Conservation (phyloP, 169 alveolate species). For the Eimeria acervulina region DNA sequence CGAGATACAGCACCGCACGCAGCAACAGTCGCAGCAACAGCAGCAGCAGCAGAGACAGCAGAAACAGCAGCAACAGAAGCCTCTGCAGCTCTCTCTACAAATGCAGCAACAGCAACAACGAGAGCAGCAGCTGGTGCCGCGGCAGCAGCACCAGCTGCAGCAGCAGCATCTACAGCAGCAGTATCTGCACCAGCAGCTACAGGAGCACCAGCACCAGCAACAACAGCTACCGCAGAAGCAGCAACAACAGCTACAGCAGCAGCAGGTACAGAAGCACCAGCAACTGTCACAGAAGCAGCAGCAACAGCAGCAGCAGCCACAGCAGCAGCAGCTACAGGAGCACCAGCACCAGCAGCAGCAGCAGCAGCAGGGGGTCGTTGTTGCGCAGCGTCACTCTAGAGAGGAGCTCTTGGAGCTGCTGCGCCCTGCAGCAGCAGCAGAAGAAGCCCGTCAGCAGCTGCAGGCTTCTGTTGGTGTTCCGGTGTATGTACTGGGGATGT, state of each 20-base stretch:
- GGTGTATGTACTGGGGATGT: slow-evolving; percentile 15
- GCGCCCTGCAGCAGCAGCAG: slow-evolving; percentile 21
- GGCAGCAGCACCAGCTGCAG: not conserved
- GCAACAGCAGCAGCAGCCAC: not conserved
- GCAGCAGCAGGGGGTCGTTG: not conserved
- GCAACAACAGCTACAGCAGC: not conserved
- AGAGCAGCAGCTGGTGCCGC: not conserved
- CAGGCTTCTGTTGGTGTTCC: slow-evolving; percentile 58
- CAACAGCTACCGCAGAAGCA: not conserved
- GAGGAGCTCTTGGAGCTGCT: not conserved
- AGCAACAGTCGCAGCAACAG: not conserved
- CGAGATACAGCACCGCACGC: too few relatives aligned
- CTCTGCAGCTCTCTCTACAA: too few relatives aligned
- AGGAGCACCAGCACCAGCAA: not conserved
- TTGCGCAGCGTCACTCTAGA: not conserved
- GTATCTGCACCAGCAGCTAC: not conserved
- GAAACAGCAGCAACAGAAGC: not conserved
- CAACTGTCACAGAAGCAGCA: not conserved
- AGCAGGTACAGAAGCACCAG: not conserved
- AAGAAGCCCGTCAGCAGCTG: slow-evolving; percentile 50
- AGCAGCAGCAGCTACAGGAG: not conserved
- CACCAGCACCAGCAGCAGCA: not conserved
- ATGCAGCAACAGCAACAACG: not conserved
- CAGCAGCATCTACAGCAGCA: not conserved
- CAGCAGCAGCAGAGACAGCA: not conserved